A percentile compares a stretch with the other conserved stretches of the same genome.
phyloP scores from a whole-genome alignment of 257 asterid species.

The Prunella vulgaris region DNA sequence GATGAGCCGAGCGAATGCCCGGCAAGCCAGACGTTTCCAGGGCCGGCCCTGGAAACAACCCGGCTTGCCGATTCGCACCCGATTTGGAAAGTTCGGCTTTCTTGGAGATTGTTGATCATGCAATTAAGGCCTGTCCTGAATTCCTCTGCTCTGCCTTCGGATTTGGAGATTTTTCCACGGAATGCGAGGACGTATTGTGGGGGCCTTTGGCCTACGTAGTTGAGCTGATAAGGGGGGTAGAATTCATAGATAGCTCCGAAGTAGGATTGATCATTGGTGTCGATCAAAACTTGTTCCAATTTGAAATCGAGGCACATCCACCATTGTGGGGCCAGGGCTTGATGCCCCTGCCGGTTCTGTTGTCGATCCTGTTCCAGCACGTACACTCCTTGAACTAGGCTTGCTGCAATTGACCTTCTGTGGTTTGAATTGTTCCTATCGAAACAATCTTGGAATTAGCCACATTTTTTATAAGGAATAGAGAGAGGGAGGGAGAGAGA shows the following conservation, averaged over 20 bases:
- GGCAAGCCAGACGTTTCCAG: slow-evolving; percentile 44
- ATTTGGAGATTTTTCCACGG: slow-evolving; percentile 43
- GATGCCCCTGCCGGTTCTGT: slow-evolving; percentile 37
- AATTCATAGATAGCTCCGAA: slow-evolving; percentile 56
- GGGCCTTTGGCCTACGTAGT: slow-evolving; percentile 23
- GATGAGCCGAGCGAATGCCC: slow-evolving; percentile 72
- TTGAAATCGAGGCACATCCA: slow-evolving; percentile 56
- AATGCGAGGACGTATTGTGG: slow-evolving; percentile 51
- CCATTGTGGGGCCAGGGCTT: slow-evolving; percentile 73
- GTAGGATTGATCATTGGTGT: slow-evolving; percentile 42
- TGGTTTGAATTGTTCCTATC: slow-evolving; percentile 50
- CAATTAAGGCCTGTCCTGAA: slow-evolving; percentile 36
- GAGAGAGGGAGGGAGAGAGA: not conserved
- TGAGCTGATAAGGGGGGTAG: slow-evolving; percentile 25
- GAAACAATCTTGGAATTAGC: not conserved
- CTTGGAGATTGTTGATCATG: slow-evolving; percentile 41
- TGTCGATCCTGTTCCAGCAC: slow-evolving; percentile 55
- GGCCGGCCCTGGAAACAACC: slow-evolving; percentile 20
- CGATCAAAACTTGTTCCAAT: slow-evolving; percentile 35
- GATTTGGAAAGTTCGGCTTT: slow-evolving; percentile 30
- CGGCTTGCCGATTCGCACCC: slow-evolving; percentile 28
- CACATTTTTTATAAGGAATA: no score
- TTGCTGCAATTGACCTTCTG: slow-evolving; percentile 55
- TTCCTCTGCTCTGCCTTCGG: slow-evolving; percentile 36
- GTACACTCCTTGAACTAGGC: slow-evolving; percentile 61